Conservation (phyloP, 2,329 filamentous ascomycete genomes). For the Colletotrichum euphorbiae region DNA sequence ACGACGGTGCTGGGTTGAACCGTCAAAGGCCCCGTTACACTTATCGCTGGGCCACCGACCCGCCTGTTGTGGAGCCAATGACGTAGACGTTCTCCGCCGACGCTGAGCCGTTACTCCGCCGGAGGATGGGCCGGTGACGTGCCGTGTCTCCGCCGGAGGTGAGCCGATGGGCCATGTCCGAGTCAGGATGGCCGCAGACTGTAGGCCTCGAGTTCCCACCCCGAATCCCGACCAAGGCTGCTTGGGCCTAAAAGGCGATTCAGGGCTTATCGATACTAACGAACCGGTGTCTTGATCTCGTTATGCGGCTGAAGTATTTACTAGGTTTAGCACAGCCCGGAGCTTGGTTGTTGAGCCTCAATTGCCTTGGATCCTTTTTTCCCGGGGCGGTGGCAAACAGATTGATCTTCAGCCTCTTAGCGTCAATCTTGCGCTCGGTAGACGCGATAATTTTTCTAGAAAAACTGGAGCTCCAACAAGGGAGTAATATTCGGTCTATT, state of each 20-base stretch:
- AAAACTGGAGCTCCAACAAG: constrained; percentile 9
- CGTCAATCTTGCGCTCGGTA: neutral
- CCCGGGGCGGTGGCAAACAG: constrained; percentile 17
- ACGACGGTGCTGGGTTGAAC: constrained; percentile 35
- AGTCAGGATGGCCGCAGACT: constrained; percentile 25
- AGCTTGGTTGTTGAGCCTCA: constrained; percentile 23
- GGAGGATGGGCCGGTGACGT: constrained; percentile 37
- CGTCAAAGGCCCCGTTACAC: constrained; percentile 35
- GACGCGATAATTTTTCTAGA: constrained; percentile 15
- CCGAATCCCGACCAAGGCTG: constrained; percentile 16
- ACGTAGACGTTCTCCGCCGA: constrained; percentile 38
- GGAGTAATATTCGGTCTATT: constrained; percentile 19
- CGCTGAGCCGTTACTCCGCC: constrained; percentile 35
- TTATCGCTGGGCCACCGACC: constrained; percentile 31
- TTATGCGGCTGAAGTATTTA: constrained; percentile 16
- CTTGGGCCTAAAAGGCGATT: neutral
- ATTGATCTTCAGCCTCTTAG: constrained; percentile 8
- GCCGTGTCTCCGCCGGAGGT: constrained; percentile 37
- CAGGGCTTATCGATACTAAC: constrained; percentile 13
- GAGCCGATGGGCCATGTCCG: constrained; percentile 30
- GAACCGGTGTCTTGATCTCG: neutral
- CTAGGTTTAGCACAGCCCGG: neutral
- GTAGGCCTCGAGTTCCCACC: constrained; percentile 16
- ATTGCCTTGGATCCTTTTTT: neutral
- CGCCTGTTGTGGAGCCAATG: constrained; percentile 32